These are phyloP conservation scores for Linaria vulgaris DNA, from an alignment of 257 asterid species.

Conservation along the genomic window DNA sequence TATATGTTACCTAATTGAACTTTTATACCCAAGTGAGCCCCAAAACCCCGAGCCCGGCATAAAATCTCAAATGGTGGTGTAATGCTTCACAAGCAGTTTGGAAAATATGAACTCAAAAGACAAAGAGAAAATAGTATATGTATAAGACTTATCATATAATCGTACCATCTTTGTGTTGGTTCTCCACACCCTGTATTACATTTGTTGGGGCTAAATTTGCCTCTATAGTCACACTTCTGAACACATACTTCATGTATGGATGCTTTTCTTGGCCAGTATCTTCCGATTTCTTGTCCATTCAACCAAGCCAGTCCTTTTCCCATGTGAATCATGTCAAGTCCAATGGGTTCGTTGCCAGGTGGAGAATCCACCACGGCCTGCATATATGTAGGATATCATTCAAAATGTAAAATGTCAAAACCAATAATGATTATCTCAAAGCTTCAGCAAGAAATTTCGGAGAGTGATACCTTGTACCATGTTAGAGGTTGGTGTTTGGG, in stretches of 20 bases:
- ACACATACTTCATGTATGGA: conserved; percentile 63
- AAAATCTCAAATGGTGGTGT: too few relatives aligned
- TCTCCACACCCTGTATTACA: conserved; percentile 85
- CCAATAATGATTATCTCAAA: background rate
- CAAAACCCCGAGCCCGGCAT: too few relatives aligned
- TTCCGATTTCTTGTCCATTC: conserved; percentile 86
- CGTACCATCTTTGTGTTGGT: conserved; percentile 92
- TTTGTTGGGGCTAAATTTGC: conserved; percentile 79
- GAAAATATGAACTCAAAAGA: background rate
- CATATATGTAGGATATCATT: conserved; percentile 11
- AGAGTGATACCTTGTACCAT: conserved; percentile 81
- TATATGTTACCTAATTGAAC: too few relatives aligned
- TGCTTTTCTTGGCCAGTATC: conserved; percentile 87
- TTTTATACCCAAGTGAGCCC: too few relatives aligned
- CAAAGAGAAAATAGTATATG: background rate
- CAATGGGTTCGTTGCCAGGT: conserved; percentile 77
- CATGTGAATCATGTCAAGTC: conserved; percentile 88
- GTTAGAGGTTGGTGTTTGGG: conserved; percentile 82
- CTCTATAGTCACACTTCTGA: conserved; percentile 70
- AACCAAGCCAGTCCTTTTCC: conserved; percentile 96
- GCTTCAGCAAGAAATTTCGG: background rate
- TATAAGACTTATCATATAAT: conserved; percentile 7
- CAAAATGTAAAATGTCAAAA: conserved; percentile 10
- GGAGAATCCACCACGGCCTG: conserved; percentile 81
- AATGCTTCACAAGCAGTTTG: background rate